Evolutionary conservation across 352 stramenopile genomes (phyloP).

Genomic region (Elongisporangium undulatum): DNA sequence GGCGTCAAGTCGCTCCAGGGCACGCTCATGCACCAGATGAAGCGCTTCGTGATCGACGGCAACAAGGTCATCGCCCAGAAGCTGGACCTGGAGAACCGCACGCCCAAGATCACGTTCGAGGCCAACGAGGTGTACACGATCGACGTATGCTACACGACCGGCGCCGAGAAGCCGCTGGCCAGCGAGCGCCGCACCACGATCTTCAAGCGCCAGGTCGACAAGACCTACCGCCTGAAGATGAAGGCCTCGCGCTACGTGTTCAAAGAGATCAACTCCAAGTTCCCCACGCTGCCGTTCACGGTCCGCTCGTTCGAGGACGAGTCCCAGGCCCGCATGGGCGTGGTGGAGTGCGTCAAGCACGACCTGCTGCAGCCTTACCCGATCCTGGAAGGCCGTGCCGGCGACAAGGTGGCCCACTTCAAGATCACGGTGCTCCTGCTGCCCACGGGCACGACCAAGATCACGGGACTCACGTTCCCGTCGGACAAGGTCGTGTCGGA

Average conservation of each 20-base stretch:
- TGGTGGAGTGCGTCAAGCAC: constrained; percentile 98
- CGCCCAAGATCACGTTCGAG: constrained; percentile 92
- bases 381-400: constrained; percentile 93
- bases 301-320: constrained; percentile 96
- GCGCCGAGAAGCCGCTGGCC: constrained; percentile 93
- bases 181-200: constrained; percentile 95
- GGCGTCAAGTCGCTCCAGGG: constrained; percentile 96
- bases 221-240: constrained; percentile 96
- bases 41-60: constrained; percentile 98
- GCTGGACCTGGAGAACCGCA: constrained; percentile 88
- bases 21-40: constrained; percentile 99
- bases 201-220: constrained; percentile 99
- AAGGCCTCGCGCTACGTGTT: constrained; percentile 95
- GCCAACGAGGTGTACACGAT: constrained; percentile 98
- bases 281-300: constrained; percentile 98
- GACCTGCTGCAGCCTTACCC: constrained; percentile 97
- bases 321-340: constrained; percentile 95
- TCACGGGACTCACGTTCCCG: constrained; percentile 93
- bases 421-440: constrained; percentile 99
- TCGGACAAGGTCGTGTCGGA: constrained; percentile 89
- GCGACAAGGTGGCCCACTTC: constrained; percentile 98
- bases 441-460: constrained; percentile 93
- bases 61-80: constrained; percentile 95
- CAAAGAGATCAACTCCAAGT: constrained; percentile 98
- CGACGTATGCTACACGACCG: constrained; percentile 98